These are phyloP conservation scores for Torrubiellomyces zombiae DNA, from an alignment of 2,329 filamentous ascomycete species.

Conservation along the genomic window DNA sequence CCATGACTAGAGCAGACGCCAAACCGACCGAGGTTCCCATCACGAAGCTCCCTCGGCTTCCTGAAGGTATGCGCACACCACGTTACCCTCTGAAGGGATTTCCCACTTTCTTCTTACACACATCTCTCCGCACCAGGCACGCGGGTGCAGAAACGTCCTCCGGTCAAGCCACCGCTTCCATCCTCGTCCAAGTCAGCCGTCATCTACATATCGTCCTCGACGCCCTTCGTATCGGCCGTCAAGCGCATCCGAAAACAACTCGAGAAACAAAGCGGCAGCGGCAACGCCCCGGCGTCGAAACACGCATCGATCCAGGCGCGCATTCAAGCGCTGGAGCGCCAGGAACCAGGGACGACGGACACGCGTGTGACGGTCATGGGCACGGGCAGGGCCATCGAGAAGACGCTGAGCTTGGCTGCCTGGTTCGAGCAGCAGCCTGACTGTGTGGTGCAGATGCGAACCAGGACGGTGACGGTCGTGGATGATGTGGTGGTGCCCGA, in stretches of 20 bases:
- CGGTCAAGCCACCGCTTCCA: constrained; percentile 23
- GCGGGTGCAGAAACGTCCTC: constrained; percentile 31
- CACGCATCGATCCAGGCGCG: constrained; percentile 28
- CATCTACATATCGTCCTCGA: constrained; percentile 48
- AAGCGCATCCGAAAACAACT: constrained; percentile 50
- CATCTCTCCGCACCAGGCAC: too few relatives aligned
- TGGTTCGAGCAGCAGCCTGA: constrained; percentile 48
- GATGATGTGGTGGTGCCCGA: constrained; percentile 43
- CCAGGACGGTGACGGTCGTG: constrained; percentile 45
- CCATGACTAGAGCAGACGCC: constrained; percentile 2
- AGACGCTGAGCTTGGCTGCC: constrained; percentile 42
- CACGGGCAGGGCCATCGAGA: constrained; percentile 49
- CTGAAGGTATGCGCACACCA: constrained; percentile 12
- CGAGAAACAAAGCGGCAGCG: constrained; percentile 28
- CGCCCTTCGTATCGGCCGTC: constrained; percentile 52
- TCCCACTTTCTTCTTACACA: too few relatives aligned
- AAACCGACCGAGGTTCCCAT: constrained; percentile 3
- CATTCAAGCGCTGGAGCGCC: constrained; percentile 23
- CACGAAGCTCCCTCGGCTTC: constrained; percentile 18
- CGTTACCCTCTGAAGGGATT: too few relatives aligned
- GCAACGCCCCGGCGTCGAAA: constrained; percentile 28
- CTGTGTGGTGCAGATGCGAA: constrained; percentile 41
- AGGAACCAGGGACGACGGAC: too few relatives aligned
- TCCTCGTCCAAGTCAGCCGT: constrained; percentile 25
- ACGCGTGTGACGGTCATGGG: constrained; percentile 40